Percentiles rank a stretch among this genome's conserved stretches.
phyloP scores from a whole-genome alignment of 1,284 basidiomycete genomes.

The Caloboletus inedulis region DNA sequence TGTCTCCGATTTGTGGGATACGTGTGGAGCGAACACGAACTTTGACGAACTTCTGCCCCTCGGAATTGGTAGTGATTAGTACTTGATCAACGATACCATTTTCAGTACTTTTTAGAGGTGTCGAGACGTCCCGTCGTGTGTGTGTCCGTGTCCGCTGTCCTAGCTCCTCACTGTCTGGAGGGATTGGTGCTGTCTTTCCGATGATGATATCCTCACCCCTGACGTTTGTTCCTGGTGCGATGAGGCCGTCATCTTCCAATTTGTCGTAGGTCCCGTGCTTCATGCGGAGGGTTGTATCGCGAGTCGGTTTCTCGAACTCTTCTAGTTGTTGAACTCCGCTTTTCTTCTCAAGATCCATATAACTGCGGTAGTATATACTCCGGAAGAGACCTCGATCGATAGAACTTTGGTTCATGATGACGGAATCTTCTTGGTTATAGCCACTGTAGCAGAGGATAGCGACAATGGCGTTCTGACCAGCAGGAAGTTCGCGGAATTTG shows the following conservation, averaged over 20 bases:
- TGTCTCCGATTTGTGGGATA: conserved; percentile 97
- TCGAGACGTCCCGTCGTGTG: conserved; percentile 92
- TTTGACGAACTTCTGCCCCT: conserved; percentile 98
- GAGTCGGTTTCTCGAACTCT: conserved; percentile 95
- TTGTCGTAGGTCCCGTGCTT: conserved; percentile 99
- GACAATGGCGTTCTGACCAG: conserved; percentile 97
- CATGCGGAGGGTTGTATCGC: conserved; percentile 92
- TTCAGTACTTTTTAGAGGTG: conserved; percentile 96
- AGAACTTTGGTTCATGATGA: conserved; percentile 99
- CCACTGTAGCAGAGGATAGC: conserved; percentile 99
- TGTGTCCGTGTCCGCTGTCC: conserved; percentile 92
- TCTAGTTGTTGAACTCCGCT: conserved; percentile 90
- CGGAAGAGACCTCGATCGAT: conserved; percentile 98
- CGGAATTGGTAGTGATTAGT: conserved; percentile 91
- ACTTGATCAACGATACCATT: conserved; percentile 98
- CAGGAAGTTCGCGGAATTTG: conserved; percentile 95
- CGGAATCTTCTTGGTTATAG: conserved; percentile 99
- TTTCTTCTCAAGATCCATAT: conserved; percentile 98
- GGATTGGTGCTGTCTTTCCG: conserved; percentile 97
- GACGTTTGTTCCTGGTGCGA: conserved; percentile 94
- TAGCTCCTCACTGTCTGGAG: conserved; percentile 94
- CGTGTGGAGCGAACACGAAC: conserved; percentile 94
- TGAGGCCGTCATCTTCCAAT: conserved; percentile 92
- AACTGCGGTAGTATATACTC: conserved; percentile 97
- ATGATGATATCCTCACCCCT: conserved; percentile 98